Percentiles rank a stretch among this genome's conserved stretches.
Conservation (phyloP, 2,329 filamentous ascomycete genomes). For the Bisporella sp. region DNA sequence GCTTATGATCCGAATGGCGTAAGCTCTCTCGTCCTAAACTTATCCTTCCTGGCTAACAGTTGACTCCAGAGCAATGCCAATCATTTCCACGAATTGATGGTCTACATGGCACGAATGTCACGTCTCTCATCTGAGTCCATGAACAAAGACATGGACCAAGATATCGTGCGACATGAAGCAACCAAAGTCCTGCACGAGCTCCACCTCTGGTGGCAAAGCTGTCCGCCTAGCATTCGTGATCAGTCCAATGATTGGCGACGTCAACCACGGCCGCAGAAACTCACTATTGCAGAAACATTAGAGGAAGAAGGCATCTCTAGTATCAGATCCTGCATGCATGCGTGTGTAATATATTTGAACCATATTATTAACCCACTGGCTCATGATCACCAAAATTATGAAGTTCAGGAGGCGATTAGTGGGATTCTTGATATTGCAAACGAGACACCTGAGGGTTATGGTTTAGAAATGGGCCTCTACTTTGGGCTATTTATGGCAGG, state of each 20-base stretch:
- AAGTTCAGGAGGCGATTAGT: conserved; percentile 19
- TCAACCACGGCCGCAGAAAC: conserved; percentile 17
- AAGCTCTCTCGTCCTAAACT: not conserved
- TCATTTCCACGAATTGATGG: conserved; percentile 24
- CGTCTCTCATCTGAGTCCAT: conserved; percentile 22
- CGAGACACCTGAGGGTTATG: conserved; percentile 24
- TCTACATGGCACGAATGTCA: conserved; percentile 23
- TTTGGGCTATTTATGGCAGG: conserved; percentile 26
- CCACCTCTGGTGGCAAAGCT: conserved; percentile 19
- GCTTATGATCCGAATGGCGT: conserved; percentile 22
- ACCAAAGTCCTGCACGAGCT: conserved; percentile 15
- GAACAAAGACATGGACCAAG: conserved; percentile 13
- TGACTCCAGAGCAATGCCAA: conserved; percentile 11
- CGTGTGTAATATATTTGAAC: conserved; percentile 23
- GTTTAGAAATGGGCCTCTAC: conserved; percentile 26
- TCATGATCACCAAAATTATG: conserved; percentile 10
- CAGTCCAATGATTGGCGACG: conserved; percentile 23
- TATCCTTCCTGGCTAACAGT: not conserved
- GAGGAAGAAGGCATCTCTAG: conserved; percentile 25
- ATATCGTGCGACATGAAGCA: conserved; percentile 12
- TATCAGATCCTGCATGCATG: conserved; percentile 21
- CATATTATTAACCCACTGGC: conserved; percentile 23
- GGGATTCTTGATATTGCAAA: conserved; percentile 22
- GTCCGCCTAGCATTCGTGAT: conserved; percentile 18
- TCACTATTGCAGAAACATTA: conserved; percentile 22